A percentile compares a stretch with the other conserved stretches of the same genome.
Conservation (phyloP, 768 basidiomycete genomes). For the Termitomyces sp. region DNA sequence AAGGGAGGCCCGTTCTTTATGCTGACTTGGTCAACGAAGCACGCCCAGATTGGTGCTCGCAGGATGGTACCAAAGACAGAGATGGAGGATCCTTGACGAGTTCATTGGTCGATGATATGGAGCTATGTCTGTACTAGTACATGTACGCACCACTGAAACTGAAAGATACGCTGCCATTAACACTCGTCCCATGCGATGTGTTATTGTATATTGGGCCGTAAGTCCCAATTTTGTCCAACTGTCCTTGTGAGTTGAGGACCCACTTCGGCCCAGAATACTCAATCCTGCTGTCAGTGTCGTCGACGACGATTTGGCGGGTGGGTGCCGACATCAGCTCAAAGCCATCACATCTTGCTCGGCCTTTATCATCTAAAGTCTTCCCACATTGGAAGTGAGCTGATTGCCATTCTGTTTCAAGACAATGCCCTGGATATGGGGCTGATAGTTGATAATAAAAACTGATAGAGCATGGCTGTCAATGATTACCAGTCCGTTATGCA, state of each 20-base stretch:
- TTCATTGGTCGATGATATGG: not conserved
- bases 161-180: slow-evolving; percentile 21
- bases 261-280: slow-evolving; percentile 21
- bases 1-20: not conserved
- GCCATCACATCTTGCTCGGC: not conserved
- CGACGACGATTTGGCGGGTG: slow-evolving; percentile 17
- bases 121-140: not conserved
- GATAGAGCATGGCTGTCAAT: not conserved
- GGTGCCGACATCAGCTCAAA: not conserved
- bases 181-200: slow-evolving; percentile 24
- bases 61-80: slow-evolving; percentile 16
- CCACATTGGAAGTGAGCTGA: not conserved
- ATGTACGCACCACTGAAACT: slow-evolving; percentile 22
- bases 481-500: not conserved
- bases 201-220: slow-evolving; percentile 25
- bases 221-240: slow-evolving; percentile 20
- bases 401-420: not conserved
- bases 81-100: slow-evolving; percentile 9
- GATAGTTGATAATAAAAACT: not conserved
- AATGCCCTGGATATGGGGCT: not conserved
- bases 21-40: slow-evolving; percentile 17
- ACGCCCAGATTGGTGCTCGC: slow-evolving; percentile 16
- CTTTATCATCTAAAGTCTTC: not conserved
- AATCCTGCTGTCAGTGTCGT: slow-evolving; percentile 26
- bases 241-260: slow-evolving; percentile 19